phyloP scores from a whole-genome alignment of 306 rosid genomes.

The Abrus pulchellus region DNA sequence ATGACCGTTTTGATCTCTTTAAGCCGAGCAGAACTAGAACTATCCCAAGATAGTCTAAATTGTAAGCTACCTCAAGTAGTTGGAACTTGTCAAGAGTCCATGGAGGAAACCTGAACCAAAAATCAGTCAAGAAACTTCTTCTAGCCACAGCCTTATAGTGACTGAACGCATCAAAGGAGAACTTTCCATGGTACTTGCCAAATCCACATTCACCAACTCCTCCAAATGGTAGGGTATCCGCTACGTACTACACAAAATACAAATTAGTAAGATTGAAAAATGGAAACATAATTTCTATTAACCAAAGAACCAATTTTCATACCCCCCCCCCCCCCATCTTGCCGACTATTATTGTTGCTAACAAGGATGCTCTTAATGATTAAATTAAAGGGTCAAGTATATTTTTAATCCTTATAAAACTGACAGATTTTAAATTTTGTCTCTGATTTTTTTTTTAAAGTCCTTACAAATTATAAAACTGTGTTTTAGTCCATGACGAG shows the following conservation, averaged over 20 bases:
- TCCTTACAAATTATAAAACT: too few relatives aligned
- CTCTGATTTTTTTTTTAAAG: too few relatives aligned
- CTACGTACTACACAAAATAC: slow-evolving; percentile 60
- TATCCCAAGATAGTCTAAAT: slow-evolving; percentile 61
- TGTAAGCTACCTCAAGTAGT: slow-evolving; percentile 64
- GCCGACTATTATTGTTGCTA: neutral
- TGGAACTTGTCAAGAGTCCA: slow-evolving; percentile 71
- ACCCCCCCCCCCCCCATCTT: neutral
- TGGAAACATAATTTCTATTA: neutral
- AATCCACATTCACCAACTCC: slow-evolving; percentile 84
- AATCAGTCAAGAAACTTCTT: slow-evolving; percentile 68
- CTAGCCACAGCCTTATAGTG: slow-evolving; percentile 65
- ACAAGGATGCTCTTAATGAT: neutral
- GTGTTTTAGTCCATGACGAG: too few relatives aligned
- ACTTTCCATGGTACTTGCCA: slow-evolving; percentile 82
- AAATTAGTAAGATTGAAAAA: neutral
- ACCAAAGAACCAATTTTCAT: neutral
- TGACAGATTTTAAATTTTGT: too few relatives aligned
- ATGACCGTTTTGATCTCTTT: slow-evolving; percentile 46
- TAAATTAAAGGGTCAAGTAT: too few relatives aligned
- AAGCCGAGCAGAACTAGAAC: slow-evolving; percentile 66
- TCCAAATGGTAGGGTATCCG: slow-evolving; percentile 81
- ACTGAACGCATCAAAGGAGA: slow-evolving; percentile 80
- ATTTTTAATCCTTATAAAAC: too few relatives aligned
- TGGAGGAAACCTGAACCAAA: slow-evolving; percentile 87